Evolutionary conservation across 1,284 basidiomycete genomes (phyloP).

Genomic region (Cutaneotrichosporon cyanovorans): DNA sequence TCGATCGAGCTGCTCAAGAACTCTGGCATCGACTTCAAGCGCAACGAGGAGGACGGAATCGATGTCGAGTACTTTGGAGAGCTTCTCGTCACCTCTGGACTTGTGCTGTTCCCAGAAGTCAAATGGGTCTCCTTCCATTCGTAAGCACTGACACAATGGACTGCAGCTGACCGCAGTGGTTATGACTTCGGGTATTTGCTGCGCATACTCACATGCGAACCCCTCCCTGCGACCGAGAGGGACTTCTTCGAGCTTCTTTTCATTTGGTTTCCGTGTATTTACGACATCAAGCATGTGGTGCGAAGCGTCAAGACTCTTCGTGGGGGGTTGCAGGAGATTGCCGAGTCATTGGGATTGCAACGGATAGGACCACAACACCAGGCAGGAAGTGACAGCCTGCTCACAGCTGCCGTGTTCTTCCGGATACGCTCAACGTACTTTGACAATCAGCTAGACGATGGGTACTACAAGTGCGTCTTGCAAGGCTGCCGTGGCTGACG

Average conservation of each 20-base stretch:
- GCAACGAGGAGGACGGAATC: conserved; percentile 88
- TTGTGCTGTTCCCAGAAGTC: conserved; percentile 81
- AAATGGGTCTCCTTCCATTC: conserved; percentile 99
- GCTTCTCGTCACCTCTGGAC: conserved; percentile 88
- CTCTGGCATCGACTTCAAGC: conserved; percentile 90
- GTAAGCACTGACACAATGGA: conserved; percentile 47
- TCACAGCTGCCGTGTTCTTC: conserved; percentile 92
- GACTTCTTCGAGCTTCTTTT: conserved; percentile 81
- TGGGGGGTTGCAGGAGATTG: conserved; percentile 91
- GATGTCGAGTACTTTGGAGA: conserved; percentile 93
- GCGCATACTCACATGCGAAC: conserved; percentile 82
- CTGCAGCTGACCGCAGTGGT: conserved; percentile 47
- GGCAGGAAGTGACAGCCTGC: conserved; percentile 88
- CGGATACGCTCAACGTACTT: conserved; percentile 90
- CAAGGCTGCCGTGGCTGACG: neutral
- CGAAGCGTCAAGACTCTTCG: conserved; percentile 79
- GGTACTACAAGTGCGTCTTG: conserved; percentile 46
- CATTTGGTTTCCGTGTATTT: conserved; percentile 94
- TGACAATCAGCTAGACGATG: conserved; percentile 72
- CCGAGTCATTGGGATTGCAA: conserved; percentile 77
- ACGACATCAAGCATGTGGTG: conserved; percentile 98
- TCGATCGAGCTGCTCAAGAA: conserved; percentile 91
- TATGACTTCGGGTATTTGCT: conserved; percentile 99
- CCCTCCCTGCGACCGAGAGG: conserved; percentile 80
- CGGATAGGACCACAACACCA: conserved; percentile 90